phyloP scores from a whole-genome alignment of 331 rosid genomes.

The Telfairia occidentalis region DNA sequence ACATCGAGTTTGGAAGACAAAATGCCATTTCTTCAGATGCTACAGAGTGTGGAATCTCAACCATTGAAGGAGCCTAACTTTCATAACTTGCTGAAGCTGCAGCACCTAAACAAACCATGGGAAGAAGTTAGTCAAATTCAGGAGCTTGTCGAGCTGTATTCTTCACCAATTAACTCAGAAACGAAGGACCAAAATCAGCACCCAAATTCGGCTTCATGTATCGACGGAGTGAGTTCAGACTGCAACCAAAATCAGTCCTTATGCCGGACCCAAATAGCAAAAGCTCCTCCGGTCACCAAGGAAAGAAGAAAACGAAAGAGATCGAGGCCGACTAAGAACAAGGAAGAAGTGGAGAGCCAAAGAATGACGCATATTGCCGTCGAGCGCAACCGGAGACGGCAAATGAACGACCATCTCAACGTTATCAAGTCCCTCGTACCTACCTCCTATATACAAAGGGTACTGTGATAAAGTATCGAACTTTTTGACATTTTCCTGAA shows the following conservation, averaged over 20 bases:
- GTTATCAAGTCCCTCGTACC: conserved; percentile 90
- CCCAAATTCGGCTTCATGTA: conserved; percentile 8
- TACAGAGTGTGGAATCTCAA: conserved; percentile 55
- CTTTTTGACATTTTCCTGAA: neutral
- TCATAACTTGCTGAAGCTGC: conserved; percentile 57
- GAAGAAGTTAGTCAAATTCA: conserved; percentile 63
- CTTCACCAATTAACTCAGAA: conserved; percentile 57
- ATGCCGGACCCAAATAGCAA: conserved; percentile 15
- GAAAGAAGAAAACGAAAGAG: conserved; percentile 76
- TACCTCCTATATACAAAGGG: conserved; percentile 68
- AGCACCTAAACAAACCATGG: conserved; percentile 47
- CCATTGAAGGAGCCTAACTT: conserved; percentile 58
- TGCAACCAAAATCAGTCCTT: conserved; percentile 9
- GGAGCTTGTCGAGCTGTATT: conserved; percentile 35
- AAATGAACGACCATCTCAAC: conserved; percentile 90
- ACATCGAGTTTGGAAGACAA: conserved; percentile 40
- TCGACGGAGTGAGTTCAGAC: conserved; percentile 1
- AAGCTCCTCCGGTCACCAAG: conserved; percentile 22
- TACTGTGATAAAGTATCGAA: conserved; percentile 10
- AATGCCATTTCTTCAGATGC: conserved; percentile 85
- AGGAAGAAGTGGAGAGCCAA: conserved; percentile 86
- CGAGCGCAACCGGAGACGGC: conserved; percentile 81
- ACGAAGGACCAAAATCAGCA: conserved; percentile 30
- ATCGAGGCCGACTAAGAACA: conserved; percentile 59
- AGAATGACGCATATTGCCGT: conserved; percentile 97